Conservation (phyloP, 75 land plant genomes). For the Cryptomeria japonica region DNA sequence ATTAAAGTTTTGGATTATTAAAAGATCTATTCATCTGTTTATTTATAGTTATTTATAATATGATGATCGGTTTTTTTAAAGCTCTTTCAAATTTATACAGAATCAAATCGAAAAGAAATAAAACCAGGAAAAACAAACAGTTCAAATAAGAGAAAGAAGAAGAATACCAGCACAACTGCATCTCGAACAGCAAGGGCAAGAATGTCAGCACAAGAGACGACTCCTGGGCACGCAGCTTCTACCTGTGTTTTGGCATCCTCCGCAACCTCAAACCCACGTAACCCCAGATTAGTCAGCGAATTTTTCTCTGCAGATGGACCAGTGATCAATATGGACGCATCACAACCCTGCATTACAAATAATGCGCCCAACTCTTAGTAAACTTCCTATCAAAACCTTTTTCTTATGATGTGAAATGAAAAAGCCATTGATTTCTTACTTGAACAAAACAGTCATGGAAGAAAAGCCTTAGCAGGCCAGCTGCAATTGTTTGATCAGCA, state of each 20-base stretch:
- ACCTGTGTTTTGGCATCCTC: conserved; percentile 63
- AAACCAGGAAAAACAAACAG: too few relatives aligned
- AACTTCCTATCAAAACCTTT: not conserved
- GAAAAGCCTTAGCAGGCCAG: not conserved
- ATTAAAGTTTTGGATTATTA: too few relatives aligned
- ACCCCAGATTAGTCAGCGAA: conserved; percentile 38
- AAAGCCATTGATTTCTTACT: not conserved
- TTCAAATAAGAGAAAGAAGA: too few relatives aligned
- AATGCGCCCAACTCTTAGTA: not conserved
- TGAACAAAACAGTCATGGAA: not conserved
- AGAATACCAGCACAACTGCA: conserved; percentile 51
- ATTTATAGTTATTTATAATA: too few relatives aligned
- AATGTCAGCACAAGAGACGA: conserved; percentile 80
- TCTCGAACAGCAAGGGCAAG: conserved; percentile 77
- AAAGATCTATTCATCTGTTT: too few relatives aligned
- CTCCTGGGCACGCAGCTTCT: conserved; percentile 61
- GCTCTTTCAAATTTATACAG: too few relatives aligned
- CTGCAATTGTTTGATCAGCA: not conserved
- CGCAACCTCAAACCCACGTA: conserved; percentile 69
- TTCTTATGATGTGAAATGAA: not conserved
- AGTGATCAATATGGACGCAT: conserved; percentile 37
- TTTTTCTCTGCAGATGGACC: conserved; percentile 60
- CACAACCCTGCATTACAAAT: not conserved
- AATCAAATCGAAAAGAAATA: too few relatives aligned
- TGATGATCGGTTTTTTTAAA: too few relatives aligned